Evolutionary conservation across 2,329 filamentous ascomycete genomes (phyloP).

Genomic region (Colletotrichum chrysophilum): DNA sequence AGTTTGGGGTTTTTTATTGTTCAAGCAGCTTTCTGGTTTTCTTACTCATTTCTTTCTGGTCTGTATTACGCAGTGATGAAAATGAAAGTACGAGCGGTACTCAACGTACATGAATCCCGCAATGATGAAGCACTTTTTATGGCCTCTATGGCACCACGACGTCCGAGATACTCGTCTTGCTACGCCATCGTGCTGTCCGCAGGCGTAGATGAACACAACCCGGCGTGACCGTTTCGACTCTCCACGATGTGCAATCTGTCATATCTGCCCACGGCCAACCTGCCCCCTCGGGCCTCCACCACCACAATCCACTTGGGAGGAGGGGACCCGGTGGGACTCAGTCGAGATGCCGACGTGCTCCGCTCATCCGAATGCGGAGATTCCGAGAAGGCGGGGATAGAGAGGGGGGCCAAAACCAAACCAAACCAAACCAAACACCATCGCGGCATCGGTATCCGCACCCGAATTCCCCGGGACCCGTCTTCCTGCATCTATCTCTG

Average conservation of each 20-base stretch:
- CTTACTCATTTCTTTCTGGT: not conserved
- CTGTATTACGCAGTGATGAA: constrained; percentile 12
- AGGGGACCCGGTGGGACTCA: not conserved
- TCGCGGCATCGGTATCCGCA: not conserved
- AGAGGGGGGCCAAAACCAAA: not conserved
- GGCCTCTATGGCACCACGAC: not conserved
- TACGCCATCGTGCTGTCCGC: not conserved
- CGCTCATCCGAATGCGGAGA: not conserved
- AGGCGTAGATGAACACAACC: not conserved
- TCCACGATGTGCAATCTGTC: not conserved
- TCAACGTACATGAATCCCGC: not conserved
- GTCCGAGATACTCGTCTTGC: not conserved
- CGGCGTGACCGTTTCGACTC: not conserved
- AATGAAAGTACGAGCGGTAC: not conserved
- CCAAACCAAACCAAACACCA: not conserved
- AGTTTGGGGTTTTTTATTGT: not conserved
- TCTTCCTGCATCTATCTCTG: not conserved
- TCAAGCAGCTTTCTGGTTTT: not conserved
- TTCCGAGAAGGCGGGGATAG: not conserved
- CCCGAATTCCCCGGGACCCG: not conserved
- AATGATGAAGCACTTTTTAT: not conserved
- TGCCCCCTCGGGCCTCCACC: not conserved
- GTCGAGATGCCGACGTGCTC: not conserved
- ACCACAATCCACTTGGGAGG: not conserved
- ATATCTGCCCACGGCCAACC: not conserved